These are phyloP conservation scores for Heliocybe sulcata DNA, from an alignment of 1,284 basidiomycete species.

Conservation along the genomic window DNA sequence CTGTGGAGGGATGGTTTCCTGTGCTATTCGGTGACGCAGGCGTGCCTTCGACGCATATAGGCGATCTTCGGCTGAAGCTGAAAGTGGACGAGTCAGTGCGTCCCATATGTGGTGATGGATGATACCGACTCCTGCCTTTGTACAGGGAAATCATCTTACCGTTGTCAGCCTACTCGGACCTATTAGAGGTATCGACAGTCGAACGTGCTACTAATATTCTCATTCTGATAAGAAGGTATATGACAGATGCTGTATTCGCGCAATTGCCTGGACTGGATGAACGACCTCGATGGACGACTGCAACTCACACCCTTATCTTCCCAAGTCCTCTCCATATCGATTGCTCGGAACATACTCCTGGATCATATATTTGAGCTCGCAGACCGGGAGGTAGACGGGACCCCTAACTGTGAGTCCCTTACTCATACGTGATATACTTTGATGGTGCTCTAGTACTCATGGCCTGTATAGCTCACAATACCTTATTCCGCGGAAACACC, in stretches of 20 bases:
- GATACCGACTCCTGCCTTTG: neutral
- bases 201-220: neutral
- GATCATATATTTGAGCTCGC: conserved; percentile 62
- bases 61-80: conserved; percentile 67
- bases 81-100: conserved; percentile 66
- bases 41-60: conserved; percentile 50
- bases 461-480: conserved; percentile 22
- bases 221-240: neutral
- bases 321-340: conserved; percentile 61
- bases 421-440: neutral
- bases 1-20: conserved; percentile 80
- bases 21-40: conserved; percentile 44
- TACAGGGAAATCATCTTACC: conserved; percentile 71
- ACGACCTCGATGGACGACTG: conserved; percentile 58
- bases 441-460: neutral
- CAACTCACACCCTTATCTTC: conserved; percentile 53
- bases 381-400: conserved; percentile 58
- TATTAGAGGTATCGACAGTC: conserved; percentile 39
- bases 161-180: conserved; percentile 42
- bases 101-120: conserved; percentile 9
- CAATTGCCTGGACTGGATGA: conserved; percentile 70
- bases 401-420: conserved; percentile 25
- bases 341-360: conserved; percentile 56
- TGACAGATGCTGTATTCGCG: conserved; percentile 51
- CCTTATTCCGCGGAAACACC: conserved; percentile 68